phyloP scores from a whole-genome alignment of 2,329 filamentous ascomycete species.

The Gaeumannomyces tritici region DNA sequence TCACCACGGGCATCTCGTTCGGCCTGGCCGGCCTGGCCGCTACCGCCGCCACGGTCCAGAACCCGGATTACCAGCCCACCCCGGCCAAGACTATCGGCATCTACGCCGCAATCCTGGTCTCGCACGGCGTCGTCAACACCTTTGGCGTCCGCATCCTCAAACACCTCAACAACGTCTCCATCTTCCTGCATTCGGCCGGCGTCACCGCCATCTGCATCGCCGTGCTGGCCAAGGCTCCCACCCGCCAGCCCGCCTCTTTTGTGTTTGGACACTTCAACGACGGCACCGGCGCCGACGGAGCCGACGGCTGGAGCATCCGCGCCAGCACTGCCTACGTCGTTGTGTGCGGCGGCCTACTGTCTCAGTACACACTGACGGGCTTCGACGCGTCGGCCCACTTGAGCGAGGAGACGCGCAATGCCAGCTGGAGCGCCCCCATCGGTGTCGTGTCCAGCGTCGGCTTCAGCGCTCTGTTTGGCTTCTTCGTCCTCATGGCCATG shows the following conservation, averaged over 20 bases:
- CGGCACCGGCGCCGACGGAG: slow-evolving; percentile 25
- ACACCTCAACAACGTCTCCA: slow-evolving; percentile 47
- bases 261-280: slow-evolving; percentile 35
- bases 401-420: slow-evolving; percentile 46
- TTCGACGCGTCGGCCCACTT: slow-evolving; percentile 48
- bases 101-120: slow-evolving; percentile 45
- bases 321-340: slow-evolving; percentile 46
- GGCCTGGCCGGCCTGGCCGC: slow-evolving; percentile 27
- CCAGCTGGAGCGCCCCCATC: slow-evolving; percentile 46
- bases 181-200: slow-evolving; percentile 43
- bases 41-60: slow-evolving; percentile 25
- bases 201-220: slow-evolving; percentile 43
- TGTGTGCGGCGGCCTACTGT: slow-evolving; percentile 41
- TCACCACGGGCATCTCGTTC: slow-evolving; percentile 31
- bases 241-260: slow-evolving; percentile 41
- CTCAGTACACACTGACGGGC: slow-evolving; percentile 41
- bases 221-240: slow-evolving; percentile 46
- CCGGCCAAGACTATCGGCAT: slow-evolving; percentile 45
- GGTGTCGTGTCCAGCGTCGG: slow-evolving; percentile 47
- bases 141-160: slow-evolving; percentile 46
- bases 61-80: slow-evolving; percentile 25
- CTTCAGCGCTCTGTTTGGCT: slow-evolving; percentile 46
- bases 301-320: slow-evolving; percentile 40
- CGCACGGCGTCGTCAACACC: slow-evolving; percentile 45
- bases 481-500: slow-evolving; percentile 47